Percentiles rank a stretch among this genome's conserved stretches.
These are phyloP conservation scores for Phlebiopsis gigantea DNA, from an alignment of 768 basidiomycete species.

Conservation along the genomic window DNA sequence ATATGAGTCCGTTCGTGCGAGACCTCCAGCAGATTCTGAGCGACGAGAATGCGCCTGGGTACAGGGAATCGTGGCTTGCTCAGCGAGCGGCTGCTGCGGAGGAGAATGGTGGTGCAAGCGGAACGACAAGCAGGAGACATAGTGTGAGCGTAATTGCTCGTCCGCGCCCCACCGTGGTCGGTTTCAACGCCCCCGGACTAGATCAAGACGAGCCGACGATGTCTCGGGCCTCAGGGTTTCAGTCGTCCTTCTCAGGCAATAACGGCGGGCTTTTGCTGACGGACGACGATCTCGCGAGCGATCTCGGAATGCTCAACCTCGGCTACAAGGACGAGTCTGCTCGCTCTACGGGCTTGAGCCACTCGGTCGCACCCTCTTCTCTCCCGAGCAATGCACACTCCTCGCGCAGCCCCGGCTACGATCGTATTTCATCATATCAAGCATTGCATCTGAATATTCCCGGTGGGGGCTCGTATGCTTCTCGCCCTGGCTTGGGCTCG, in stretches of 20 bases:
- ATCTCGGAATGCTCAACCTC: conserved; percentile 61
- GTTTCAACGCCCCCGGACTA: conserved; percentile 56
- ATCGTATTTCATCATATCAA: conserved; percentile 51
- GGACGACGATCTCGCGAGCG: conserved; percentile 77
- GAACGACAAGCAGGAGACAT: conserved; percentile 77
- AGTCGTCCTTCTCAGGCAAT: conserved; percentile 25
- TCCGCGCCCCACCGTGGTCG: conserved; percentile 56
- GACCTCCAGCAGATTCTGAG: conserved; percentile 75
- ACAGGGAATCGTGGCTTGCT: conserved; percentile 74
- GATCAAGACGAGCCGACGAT: conserved; percentile 38
- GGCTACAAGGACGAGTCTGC: conserved; percentile 37
- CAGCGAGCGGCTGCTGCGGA: conserved; percentile 52
- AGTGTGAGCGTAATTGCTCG: conserved; percentile 83
- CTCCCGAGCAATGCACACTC: conserved; percentile 71
- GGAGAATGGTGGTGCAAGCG: conserved; percentile 62
- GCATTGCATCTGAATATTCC: conserved; percentile 60
- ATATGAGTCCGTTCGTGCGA: conserved; percentile 82
- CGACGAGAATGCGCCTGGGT: conserved; percentile 60
- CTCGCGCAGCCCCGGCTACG: conserved; percentile 55
- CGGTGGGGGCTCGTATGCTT: conserved; percentile 31
- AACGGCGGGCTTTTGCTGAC: conserved; percentile 63
- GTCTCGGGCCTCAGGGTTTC: conserved; percentile 27
- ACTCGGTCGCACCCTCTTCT: conserved; percentile 67
- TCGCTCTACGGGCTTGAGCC: conserved; percentile 40
- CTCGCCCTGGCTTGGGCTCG: conserved; percentile 49